These are phyloP conservation scores for Alternaria rosae DNA, from an alignment of 2,329 filamentous ascomycete species.

Conservation along the genomic window DNA sequence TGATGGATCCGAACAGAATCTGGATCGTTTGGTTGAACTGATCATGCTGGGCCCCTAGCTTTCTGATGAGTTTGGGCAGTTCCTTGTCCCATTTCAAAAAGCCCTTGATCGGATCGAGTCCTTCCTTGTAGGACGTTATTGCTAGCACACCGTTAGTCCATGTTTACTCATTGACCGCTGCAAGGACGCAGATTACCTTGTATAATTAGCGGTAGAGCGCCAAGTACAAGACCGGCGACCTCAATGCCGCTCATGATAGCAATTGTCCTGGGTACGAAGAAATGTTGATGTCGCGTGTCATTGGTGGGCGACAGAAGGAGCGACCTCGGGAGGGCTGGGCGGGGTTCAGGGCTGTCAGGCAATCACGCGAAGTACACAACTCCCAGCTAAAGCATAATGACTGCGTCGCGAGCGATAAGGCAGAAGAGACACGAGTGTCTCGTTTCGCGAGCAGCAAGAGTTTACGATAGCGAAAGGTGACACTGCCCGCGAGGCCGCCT, in stretches of 20 bases:
- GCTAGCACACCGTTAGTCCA: slow-evolving; percentile 19
- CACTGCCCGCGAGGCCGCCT: slow-evolving; percentile 8
- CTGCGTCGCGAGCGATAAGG: background rate
- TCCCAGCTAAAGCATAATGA: background rate
- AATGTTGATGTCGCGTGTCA: slow-evolving; percentile 8
- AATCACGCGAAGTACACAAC: background rate
- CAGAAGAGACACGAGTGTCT: background rate
- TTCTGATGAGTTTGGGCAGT: slow-evolving; percentile 46
- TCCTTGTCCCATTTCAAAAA: slow-evolving; percentile 48
- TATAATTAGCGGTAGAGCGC: slow-evolving; percentile 50
- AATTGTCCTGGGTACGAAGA: background rate
- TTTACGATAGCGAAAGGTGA: background rate
- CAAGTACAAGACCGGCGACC: slow-evolving; percentile 46
- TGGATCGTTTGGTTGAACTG: slow-evolving; percentile 48
- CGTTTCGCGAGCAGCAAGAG: slow-evolving; percentile 1
- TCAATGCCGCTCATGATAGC: slow-evolving; percentile 42
- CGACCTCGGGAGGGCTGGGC: slow-evolving; percentile 12
- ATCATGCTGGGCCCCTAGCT: slow-evolving; percentile 48
- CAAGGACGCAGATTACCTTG: slow-evolving; percentile 27
- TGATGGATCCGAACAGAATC: slow-evolving; percentile 47
- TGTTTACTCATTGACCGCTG: background rate
- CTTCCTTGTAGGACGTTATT: slow-evolving; percentile 50
- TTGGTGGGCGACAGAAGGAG: slow-evolving; percentile 6
- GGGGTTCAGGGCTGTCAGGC: slow-evolving; percentile 14
- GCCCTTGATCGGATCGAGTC: slow-evolving; percentile 50